Evolutionary conservation across 352 stramenopile genomes (phyloP).

Genomic region (Pythium aquatile): DNA sequence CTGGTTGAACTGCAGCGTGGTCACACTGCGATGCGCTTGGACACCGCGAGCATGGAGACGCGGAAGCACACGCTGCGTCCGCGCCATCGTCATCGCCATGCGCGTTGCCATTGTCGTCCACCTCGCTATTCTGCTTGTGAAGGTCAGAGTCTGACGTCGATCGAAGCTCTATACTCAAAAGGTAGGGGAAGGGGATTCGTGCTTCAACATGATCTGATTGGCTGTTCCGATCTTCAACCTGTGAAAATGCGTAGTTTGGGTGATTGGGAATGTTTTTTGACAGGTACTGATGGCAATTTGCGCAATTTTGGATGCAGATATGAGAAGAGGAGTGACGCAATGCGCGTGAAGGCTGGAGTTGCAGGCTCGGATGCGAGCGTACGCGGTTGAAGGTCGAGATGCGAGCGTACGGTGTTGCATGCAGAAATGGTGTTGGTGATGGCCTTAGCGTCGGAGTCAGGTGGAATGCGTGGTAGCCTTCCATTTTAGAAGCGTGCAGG

Average conservation of each 20-base stretch:
- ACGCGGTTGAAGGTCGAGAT: not conserved
- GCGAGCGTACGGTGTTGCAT: not conserved
- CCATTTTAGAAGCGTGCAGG: too few relatives aligned
- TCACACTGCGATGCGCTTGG: constrained; percentile 6
- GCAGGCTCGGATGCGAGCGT: not conserved
- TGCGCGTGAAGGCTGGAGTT: too few relatives aligned
- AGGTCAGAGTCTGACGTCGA: not conserved
- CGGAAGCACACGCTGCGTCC: not conserved
- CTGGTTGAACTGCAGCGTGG: constrained; percentile 20
- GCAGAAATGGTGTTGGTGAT: not conserved
- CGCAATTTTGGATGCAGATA: not conserved
- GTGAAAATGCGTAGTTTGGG: not conserved
- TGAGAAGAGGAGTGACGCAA: not conserved
- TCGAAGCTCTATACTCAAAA: not conserved
- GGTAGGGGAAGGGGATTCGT: not conserved
- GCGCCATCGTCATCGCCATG: not conserved
- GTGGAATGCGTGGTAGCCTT: too few relatives aligned
- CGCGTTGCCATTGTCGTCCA: not conserved
- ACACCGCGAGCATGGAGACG: not conserved
- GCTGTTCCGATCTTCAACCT: constrained; percentile 16
- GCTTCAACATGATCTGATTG: constrained; percentile 28
- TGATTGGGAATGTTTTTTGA: not conserved
- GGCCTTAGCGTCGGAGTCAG: not conserved
- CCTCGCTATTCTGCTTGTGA: not conserved
- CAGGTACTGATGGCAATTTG: not conserved